Conservation (phyloP, 371 early-diverging fungal species). For the Haplosporangium sp. region DNA sequence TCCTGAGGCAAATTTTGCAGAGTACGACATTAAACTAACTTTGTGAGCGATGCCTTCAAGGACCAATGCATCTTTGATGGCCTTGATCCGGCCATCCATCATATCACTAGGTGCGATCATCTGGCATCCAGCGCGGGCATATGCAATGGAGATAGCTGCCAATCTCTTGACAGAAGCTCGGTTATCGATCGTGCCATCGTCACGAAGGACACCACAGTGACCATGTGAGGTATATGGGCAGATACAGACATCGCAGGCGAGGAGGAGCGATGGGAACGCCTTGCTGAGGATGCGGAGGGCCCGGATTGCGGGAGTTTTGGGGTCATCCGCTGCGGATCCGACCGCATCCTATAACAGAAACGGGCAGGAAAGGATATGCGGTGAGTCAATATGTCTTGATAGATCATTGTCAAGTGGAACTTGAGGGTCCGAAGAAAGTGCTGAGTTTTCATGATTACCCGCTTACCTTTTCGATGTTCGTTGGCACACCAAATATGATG, state of each 20-base stretch:
- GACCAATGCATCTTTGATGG: constrained; percentile 87
- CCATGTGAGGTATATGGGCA: constrained; percentile 97
- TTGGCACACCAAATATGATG: constrained; percentile 95
- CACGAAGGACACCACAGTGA: constrained; percentile 90
- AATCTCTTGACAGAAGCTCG: constrained; percentile 78
- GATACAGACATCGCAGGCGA: constrained; percentile 96
- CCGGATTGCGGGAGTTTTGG: constrained; percentile 88
- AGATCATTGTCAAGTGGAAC: background rate
- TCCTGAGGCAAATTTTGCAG: constrained; percentile 93
- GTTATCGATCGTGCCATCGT: constrained; percentile 90
- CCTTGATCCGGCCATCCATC: constrained; percentile 96
- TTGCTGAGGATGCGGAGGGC: constrained; percentile 83
- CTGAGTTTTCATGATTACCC: background rate
- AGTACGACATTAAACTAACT: constrained; percentile 91
- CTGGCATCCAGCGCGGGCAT: constrained; percentile 90
- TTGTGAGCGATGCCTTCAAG: constrained; percentile 79
- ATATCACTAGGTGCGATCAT: constrained; percentile 96
- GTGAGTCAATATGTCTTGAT: background rate
- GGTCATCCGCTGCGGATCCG: constrained; percentile 88
- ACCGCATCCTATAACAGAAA: constrained; percentile 73
- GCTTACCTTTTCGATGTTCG: constrained; percentile 63
- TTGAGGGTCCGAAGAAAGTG: background rate
- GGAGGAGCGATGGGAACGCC: constrained; percentile 83
- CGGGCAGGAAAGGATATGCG: background rate
- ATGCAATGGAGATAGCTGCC: constrained; percentile 87